phyloP scores from a whole-genome alignment of 768 basidiomycete species.

The Suillus luteus region DNA sequence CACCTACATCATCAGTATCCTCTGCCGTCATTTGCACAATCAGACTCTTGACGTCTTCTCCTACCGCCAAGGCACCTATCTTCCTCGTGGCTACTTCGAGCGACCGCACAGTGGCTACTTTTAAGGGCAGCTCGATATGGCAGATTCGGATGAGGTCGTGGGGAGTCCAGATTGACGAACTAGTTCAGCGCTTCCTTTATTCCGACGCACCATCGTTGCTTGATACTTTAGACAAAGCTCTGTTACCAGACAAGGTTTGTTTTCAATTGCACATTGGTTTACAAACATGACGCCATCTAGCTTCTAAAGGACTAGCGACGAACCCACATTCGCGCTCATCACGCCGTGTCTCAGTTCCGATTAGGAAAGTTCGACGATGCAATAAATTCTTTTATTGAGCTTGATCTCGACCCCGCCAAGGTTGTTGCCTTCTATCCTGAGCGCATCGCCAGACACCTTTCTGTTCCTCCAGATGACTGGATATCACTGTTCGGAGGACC shows the following conservation, averaged over 20 bases:
- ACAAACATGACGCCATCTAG: slow-evolving; percentile 12
- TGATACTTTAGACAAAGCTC: slow-evolving; percentile 61
- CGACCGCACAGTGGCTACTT: slow-evolving; percentile 62
- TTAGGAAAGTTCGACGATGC: slow-evolving; percentile 71
- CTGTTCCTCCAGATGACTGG: slow-evolving; percentile 70
- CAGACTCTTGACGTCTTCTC: slow-evolving; percentile 64
- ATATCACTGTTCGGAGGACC: slow-evolving; percentile 85
- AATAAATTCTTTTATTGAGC: slow-evolving; percentile 83
- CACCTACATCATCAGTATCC: slow-evolving; percentile 38
- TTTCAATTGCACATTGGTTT: slow-evolving; percentile 1
- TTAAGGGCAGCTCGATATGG: slow-evolving; percentile 83
- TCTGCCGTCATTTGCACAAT: slow-evolving; percentile 48
- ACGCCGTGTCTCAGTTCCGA: slow-evolving; percentile 79
- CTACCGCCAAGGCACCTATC: slow-evolving; percentile 51
- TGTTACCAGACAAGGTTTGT: slow-evolving; percentile 64
- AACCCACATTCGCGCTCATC: slow-evolving; percentile 64
- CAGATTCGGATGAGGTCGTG: slow-evolving; percentile 68
- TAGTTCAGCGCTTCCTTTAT: slow-evolving; percentile 68
- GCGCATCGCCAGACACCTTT: slow-evolving; percentile 74
- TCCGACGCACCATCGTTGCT: slow-evolving; percentile 80
- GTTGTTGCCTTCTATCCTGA: slow-evolving; percentile 90
- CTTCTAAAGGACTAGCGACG: slow-evolving; percentile 51
- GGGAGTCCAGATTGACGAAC: slow-evolving; percentile 83
- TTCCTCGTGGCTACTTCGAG: slow-evolving; percentile 73
- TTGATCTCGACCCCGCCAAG: slow-evolving; percentile 92